phyloP scores from a whole-genome alignment of 148 eudicot species.

The Nepenthes gracilis region DNA sequence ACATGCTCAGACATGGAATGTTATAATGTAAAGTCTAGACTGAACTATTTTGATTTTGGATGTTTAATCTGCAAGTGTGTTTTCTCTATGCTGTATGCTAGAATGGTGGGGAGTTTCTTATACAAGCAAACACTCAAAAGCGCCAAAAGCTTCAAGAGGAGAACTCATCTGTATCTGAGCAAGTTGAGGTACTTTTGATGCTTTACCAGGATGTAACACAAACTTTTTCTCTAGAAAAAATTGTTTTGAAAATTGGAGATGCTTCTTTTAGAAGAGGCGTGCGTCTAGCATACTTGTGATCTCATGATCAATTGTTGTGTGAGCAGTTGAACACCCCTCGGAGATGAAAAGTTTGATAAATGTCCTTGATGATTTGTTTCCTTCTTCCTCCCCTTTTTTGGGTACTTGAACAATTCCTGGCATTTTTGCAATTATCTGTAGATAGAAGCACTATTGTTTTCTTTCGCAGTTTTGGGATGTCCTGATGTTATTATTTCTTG shows the following conservation, averaged over 20 bases:
- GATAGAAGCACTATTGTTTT: no score
- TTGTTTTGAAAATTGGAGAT: no score
- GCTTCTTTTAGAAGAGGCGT: no score
- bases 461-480: no score
- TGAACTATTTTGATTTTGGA: not conserved
- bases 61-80: not conserved
- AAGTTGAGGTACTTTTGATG: conserved; percentile 42
- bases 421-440: not conserved
- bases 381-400: no score
- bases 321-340: no score
- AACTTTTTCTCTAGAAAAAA: not conserved
- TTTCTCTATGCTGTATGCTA: conserved; percentile 13
- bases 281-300: no score
- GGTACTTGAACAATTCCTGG: no score
- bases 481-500: not conserved
- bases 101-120: conserved; percentile 80
- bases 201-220: not conserved
- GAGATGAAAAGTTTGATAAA: no score
- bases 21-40: not conserved
- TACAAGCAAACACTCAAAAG: conserved; percentile 89
- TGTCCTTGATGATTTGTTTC: no score
- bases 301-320: no score
- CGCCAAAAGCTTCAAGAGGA: conserved; percentile 61
- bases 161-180: conserved; percentile 29
- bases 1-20: conserved; percentile 1